phyloP scores from a whole-genome alignment of 1,284 basidiomycete species.

The Trichosporon coremiiforme region DNA sequence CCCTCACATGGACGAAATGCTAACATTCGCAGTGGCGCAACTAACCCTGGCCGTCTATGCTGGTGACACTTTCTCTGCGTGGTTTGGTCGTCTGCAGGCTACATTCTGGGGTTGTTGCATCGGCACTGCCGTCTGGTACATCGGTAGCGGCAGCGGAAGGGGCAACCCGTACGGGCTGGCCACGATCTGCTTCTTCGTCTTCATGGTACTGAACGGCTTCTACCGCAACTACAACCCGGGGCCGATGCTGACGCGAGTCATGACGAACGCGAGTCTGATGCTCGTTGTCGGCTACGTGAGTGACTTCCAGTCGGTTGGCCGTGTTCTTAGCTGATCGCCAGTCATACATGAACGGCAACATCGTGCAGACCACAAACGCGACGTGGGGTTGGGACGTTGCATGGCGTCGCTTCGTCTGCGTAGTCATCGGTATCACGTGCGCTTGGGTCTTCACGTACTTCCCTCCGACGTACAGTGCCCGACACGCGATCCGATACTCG shows the following conservation, averaged over 20 bases:
- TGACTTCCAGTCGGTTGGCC: slow-evolving; percentile 53
- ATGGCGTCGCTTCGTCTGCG: slow-evolving; percentile 58
- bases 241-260: slow-evolving; percentile 69
- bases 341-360: slow-evolving; percentile 50
- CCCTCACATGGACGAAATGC: not conserved
- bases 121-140: slow-evolving; percentile 65
- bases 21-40: slow-evolving; percentile 42
- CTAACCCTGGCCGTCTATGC: slow-evolving; percentile 30
- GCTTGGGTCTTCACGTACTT: slow-evolving; percentile 52
- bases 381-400: slow-evolving; percentile 58
- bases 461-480: slow-evolving; percentile 57
- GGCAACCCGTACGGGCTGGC: slow-evolving; percentile 74
- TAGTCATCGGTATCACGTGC: slow-evolving; percentile 52
- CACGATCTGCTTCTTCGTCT: slow-evolving; percentile 68
- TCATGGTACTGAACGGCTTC: slow-evolving; percentile 63
- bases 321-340: slow-evolving; percentile 20
- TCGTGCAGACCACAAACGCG: slow-evolving; percentile 48
- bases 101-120: slow-evolving; percentile 71
- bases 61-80: slow-evolving; percentile 73
- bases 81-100: slow-evolving; percentile 65
- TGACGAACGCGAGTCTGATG: slow-evolving; percentile 70
- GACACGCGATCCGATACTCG: slow-evolving; percentile 53
- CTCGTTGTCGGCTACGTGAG: slow-evolving; percentile 68
- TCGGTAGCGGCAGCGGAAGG: slow-evolving; percentile 65
- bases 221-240: slow-evolving; percentile 72